Percentiles rank a stretch among this genome's conserved stretches.
These are phyloP conservation scores for Citeromyces matritensis DNA, from an alignment of 805 yeast species.

Conservation along the genomic window DNA sequence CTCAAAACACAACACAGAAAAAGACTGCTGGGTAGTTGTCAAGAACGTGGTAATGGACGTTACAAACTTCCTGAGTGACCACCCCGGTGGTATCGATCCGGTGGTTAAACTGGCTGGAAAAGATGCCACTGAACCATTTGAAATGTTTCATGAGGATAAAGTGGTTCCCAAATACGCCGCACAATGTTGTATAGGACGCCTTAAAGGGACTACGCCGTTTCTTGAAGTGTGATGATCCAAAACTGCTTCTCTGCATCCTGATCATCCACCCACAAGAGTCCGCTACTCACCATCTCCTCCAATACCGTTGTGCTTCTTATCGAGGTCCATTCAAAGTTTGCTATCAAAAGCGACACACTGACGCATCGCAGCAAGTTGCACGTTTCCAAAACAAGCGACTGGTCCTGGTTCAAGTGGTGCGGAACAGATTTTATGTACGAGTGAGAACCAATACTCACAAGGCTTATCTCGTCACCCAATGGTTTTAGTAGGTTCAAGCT, in stretches of 20 bases:
- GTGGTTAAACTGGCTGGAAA: conserved; percentile 55
- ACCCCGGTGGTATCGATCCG: conserved; percentile 71
- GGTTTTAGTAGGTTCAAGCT: conserved; percentile 36
- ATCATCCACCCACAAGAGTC: conserved; percentile 76
- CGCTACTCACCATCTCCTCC: conserved; percentile 68
- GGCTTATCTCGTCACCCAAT: conserved; percentile 60
- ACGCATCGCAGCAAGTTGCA: conserved; percentile 72
- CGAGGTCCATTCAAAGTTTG: conserved; percentile 64
- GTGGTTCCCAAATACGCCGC: conserved; percentile 34
- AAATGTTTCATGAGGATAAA: conserved; percentile 42
- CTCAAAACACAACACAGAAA: conserved; percentile 24
- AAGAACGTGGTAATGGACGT: conserved; percentile 35
- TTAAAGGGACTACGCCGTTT: conserved; percentile 30
- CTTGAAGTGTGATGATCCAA: conserved; percentile 44
- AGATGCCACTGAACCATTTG: conserved; percentile 50
- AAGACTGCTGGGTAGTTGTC: conserved; percentile 39
- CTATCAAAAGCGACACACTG: conserved; percentile 43
- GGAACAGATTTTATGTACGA: conserved; percentile 51
- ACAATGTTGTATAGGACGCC: conserved; percentile 29
- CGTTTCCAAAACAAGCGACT: conserved; percentile 53
- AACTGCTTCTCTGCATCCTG: conserved; percentile 24
- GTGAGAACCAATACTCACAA: conserved; percentile 40
- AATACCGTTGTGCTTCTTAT: conserved; percentile 47
- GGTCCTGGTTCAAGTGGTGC: conserved; percentile 51
- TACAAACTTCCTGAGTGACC: conserved; percentile 26